Evolutionary conservation across 2,329 filamentous ascomycete species (phyloP).

Genomic region (Daldinia sp.): DNA sequence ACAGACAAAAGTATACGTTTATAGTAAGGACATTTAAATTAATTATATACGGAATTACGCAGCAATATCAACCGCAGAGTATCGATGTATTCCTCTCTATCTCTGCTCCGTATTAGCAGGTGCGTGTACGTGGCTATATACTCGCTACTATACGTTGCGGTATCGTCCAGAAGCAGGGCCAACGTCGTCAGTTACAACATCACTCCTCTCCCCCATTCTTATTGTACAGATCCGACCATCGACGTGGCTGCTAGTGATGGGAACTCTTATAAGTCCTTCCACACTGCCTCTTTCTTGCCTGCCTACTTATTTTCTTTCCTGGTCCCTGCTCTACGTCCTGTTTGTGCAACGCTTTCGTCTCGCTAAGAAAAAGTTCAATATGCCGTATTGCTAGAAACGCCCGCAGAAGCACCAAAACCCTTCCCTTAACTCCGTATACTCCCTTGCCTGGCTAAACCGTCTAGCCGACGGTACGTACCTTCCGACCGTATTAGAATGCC

Average conservation of each 20-base stretch:
- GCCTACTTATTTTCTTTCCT: neutral
- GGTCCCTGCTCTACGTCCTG: slow-evolving; percentile 15
- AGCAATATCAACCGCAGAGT: slow-evolving; percentile 8
- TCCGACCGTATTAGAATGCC: slow-evolving; percentile 29
- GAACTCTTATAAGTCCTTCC: slow-evolving; percentile 12
- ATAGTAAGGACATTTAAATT: neutral
- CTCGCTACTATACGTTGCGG: slow-evolving; percentile 20
- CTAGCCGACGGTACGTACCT: slow-evolving; percentile 29
- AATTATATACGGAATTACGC: neutral
- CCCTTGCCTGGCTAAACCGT: slow-evolving; percentile 20
- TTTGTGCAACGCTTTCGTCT: slow-evolving; percentile 24
- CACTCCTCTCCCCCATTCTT: neutral
- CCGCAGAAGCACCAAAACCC: slow-evolving; percentile 9
- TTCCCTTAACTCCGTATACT: slow-evolving; percentile 23
- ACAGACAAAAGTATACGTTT: no score
- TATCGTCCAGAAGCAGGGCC: slow-evolving; percentile 15
- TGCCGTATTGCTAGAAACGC: slow-evolving; percentile 24
- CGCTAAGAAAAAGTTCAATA: slow-evolving; percentile 12
- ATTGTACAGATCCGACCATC: slow-evolving; percentile 21
- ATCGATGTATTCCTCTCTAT: slow-evolving; percentile 20
- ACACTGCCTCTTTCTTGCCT: neutral
- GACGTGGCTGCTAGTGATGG: slow-evolving; percentile 5
- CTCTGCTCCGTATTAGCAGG: slow-evolving; percentile 25
- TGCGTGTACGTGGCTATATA: slow-evolving; percentile 15
- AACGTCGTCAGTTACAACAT: neutral